Percentiles rank a stretch among this genome's conserved stretches.
Evolutionary conservation across 106 monocot species (phyloP).

Genomic region (Dioscorea alata): DNA sequence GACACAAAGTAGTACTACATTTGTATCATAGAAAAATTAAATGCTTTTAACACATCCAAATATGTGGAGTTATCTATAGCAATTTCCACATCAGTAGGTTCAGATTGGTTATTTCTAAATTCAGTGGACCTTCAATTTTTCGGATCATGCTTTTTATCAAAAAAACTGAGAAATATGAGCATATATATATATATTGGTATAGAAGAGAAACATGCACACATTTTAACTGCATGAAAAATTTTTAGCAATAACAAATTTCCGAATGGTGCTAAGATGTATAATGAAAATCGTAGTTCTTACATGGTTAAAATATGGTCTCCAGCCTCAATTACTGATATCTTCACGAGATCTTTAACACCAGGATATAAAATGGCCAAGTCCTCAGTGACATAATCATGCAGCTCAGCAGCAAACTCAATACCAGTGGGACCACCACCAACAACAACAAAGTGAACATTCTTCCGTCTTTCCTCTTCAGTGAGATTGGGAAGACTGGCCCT

Average conservation of each 20-base stretch:
- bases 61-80: no score
- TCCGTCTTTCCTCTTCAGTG: slow-evolving; percentile 64
- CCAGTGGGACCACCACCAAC: slow-evolving; percentile 94
- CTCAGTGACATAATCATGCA: slow-evolving; percentile 77
- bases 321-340: slow-evolving; percentile 78
- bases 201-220: no score
- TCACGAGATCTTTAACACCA: slow-evolving; percentile 43
- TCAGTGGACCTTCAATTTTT: no score
- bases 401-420: slow-evolving; percentile 83
- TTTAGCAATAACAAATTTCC: no score
- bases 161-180: no score
- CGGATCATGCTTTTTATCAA: no score
- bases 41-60: no score
- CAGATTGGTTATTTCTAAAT: no score
- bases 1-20: neutral
- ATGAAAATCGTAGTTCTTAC: slow-evolving; percentile 26
- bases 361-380: slow-evolving; percentile 79
- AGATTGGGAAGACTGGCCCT: slow-evolving; percentile 64
- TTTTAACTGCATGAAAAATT: no score
- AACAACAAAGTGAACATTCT: slow-evolving; percentile 71
- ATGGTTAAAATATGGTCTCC: slow-evolving; percentile 81
- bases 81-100: no score
- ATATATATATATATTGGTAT: no score
- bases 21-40: no score
- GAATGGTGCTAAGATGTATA: neutral